Conservation (phyloP, 129 eudicot species). For the Gnaphalium uliginosum region DNA sequence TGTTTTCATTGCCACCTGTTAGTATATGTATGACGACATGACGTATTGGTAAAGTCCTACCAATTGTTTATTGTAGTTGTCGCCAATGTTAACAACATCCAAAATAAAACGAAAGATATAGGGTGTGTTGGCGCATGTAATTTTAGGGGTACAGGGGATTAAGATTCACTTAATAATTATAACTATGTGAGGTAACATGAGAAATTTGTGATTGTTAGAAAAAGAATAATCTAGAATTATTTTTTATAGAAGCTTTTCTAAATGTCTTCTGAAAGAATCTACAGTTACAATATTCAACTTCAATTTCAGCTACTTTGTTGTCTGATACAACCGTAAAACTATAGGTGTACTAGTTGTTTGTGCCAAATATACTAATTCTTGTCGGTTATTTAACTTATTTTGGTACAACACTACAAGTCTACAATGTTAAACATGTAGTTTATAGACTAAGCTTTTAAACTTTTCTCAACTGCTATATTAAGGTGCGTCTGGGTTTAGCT, state of each 20-base stretch:
- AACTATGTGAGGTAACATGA: no score
- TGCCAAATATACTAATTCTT: background rate
- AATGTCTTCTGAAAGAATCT: no score
- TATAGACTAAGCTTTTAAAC: background rate
- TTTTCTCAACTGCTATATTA: background rate
- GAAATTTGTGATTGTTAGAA: no score
- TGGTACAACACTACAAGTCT: background rate
- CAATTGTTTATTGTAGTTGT: slow-evolving; percentile 4
- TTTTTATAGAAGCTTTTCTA: no score
- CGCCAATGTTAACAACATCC: background rate
- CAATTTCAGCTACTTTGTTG: no score
- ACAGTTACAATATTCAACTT: no score
- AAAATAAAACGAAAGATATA: background rate
- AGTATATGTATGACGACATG: background rate
- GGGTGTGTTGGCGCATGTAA: no score
- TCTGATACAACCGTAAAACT: no score
- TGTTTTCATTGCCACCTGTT: background rate
- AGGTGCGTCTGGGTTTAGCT: background rate
- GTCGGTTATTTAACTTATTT: slow-evolving; percentile 7
- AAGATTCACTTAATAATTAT: no score
- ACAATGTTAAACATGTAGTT: background rate
- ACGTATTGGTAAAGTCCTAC: background rate
- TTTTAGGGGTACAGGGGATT: no score
- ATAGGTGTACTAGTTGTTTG: no score
- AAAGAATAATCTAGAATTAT: no score